Evolutionary conservation across 2,329 filamentous ascomycete genomes (phyloP), one percentile per base, ranked within the genome.

Genomic region (Samsoniella hepiali): DNA sequence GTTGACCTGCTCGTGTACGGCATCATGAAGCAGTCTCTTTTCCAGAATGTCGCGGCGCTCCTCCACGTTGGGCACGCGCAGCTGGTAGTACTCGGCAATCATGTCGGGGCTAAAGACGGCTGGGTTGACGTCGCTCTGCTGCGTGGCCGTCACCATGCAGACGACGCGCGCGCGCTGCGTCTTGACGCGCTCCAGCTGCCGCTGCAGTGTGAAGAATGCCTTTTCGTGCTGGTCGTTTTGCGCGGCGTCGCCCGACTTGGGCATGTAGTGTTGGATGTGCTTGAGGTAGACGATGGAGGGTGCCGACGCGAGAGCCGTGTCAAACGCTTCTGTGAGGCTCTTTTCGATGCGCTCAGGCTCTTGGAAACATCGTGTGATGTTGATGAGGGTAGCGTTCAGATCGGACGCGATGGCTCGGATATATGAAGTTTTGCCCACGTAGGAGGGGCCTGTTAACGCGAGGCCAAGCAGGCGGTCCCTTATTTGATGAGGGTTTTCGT

Each of bases 191-290:
- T 93, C 90, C 90, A 98, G 96, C 63, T 93, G 96, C 27, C 90
- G 89, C 63, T 91, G 80, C 67, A 98, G 86, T 71, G 96, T 91
- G 1, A 88, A 86, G 13, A 96, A 89, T 66, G 96, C 95, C 72
- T 92, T 91, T 73, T 97, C 93, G 86, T 96, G 93, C 86, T 96
- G 94, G 67, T 97, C 92, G 70, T 90, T 88, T 70, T 95, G 90
- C 1, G 90, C 87, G 62, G 86, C 91, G 66, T 96, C 91, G 63
- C 90, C 83, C 2, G 70, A 68, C 74, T 96, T 96, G 0, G 93
- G 91, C 69, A 98, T 95, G 4, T 90, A 89, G 63, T 68, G 67
- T 74, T 99, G 93, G 59, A 98, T 91, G 69, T 97, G 90, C 68
- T 97, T 93, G 63, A 98, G 90, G 71, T 97, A 96, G 5, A 99